Evolutionary conservation across 148 eudicot genomes (phyloP), one percentile per base, ranked within the genome.

Genomic region (Chenopodium album): DNA sequence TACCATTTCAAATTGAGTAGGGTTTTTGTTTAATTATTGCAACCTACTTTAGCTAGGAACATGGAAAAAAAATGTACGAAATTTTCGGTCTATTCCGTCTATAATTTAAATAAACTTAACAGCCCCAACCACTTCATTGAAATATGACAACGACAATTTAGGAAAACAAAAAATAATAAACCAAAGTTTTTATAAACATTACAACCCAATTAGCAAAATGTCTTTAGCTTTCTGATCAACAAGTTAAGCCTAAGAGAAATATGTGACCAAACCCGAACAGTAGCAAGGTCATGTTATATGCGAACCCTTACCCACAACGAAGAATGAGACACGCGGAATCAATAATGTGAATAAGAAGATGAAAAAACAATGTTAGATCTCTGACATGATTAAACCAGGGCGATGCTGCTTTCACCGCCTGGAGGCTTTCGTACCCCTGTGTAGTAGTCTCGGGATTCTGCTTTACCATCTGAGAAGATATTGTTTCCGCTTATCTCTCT

Each of bases 381-480:
- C 66, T 22, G 62, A 23, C 63, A 71, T 73, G 50, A 79, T 87
- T 89, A 94, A 65, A 94, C 95, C 92, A 94, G 84, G 11, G 95
- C 92, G 69, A 95, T 95, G 90, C 96, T 95, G 90, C 98, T 95
- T 87, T 94, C 94, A 1, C 98, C 97, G 56, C 98, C 98, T 0
- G 98, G 98, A 41, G 98, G 98, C 91, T 95, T 95, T 37, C 98
- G 97, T 0, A 95, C 98, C 34, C 98, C 98, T 4, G 91, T 96
- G 75, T 92, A 87, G 86, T 91, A 92, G 81, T 92, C 98, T 48
- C 98, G 90, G 7, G 96, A 89, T 69, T 93, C 98, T 32, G 70
- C 90, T 84, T 95, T 95, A 80, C 96, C 98, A 34, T 95, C 98
- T 0, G 98, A 85, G 60, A 95, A 95, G 31, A 95, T 95, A 76